Conservation (phyloP, 148 eudicot genomes). For the Linanthus parryae region DNA sequence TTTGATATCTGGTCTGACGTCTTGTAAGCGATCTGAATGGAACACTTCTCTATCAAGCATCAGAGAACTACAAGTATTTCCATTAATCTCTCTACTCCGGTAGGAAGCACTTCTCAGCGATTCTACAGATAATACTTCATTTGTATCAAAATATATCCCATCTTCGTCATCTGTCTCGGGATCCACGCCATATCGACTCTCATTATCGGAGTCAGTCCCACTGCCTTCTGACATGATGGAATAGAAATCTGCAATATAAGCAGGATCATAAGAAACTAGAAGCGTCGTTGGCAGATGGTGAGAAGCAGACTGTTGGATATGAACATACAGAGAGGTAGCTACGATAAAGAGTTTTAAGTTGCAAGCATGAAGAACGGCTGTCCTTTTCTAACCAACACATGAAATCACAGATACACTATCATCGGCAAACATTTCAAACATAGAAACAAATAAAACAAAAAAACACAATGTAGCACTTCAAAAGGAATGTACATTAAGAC, state of each 20-base stretch:
- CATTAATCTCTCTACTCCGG: constrained; percentile 58
- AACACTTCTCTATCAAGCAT: constrained; percentile 36
- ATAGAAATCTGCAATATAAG: constrained; percentile 60
- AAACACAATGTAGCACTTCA: no score
- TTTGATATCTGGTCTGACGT: constrained; percentile 49
- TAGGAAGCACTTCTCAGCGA: constrained; percentile 85
- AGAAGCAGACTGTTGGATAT: no score
- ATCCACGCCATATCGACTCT: constrained; percentile 72
- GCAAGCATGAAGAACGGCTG: no score
- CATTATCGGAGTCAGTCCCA: constrained; percentile 77
- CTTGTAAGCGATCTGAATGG: constrained; percentile 40
- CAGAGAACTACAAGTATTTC: constrained; percentile 53
- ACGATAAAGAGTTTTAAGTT: no score
- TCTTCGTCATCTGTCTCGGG: constrained; percentile 87
- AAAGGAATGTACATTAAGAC: no score
- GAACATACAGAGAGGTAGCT: no score
- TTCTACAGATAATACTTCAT: constrained; percentile 72
- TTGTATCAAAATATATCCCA: constrained; percentile 71
- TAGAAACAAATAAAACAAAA: no score
- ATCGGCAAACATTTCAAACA: no score
- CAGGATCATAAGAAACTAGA: constrained; percentile 7
- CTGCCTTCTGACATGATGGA: constrained; percentile 97
- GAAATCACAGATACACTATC: no score
- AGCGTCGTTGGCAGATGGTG: no score
- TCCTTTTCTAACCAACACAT: no score